Conservation (phyloP, 345 rosid genomes). For the Camelina neglecta region DNA sequence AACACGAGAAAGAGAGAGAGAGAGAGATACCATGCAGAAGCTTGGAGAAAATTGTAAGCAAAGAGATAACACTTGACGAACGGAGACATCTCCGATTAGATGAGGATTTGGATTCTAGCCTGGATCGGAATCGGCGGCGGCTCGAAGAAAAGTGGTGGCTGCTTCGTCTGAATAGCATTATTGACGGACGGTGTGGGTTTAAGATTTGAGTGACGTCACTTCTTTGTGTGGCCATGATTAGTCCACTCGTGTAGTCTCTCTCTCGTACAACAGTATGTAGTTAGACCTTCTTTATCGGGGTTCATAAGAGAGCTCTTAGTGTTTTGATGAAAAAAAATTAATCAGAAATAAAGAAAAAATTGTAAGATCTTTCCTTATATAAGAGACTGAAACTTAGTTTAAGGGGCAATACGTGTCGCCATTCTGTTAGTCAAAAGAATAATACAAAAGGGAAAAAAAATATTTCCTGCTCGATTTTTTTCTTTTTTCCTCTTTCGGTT, state of each 20-base stretch:
- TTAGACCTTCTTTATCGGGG: no score
- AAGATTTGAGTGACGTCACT: constrained; percentile 39
- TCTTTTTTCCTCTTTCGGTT: no score
- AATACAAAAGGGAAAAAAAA: no score
- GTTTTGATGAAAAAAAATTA: no score
- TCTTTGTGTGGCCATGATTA: constrained; percentile 33
- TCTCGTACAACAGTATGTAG: no score
- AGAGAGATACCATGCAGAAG: constrained; percentile 58
- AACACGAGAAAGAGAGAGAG: not conserved
- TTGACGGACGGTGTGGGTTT: constrained; percentile 33
- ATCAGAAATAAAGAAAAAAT: no score
- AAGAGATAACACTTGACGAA: constrained; percentile 62
- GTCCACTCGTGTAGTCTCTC: not conserved
- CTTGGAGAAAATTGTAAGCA: constrained; percentile 75
- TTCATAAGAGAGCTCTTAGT: no score
- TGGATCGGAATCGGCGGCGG: constrained; percentile 1
- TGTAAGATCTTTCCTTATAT: no score
- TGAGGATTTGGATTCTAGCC: not conserved
- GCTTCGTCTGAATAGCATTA: constrained; percentile 20
- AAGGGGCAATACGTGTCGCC: no score
- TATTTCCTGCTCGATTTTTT: no score
- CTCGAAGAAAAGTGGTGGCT: not conserved
- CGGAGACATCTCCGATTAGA: constrained; percentile 33
- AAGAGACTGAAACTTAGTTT: no score
- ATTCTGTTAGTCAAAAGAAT: no score